Conservation (phyloP, 1,284 basidiomycete species). For the Pseudozyma tsukubaensis region DNA sequence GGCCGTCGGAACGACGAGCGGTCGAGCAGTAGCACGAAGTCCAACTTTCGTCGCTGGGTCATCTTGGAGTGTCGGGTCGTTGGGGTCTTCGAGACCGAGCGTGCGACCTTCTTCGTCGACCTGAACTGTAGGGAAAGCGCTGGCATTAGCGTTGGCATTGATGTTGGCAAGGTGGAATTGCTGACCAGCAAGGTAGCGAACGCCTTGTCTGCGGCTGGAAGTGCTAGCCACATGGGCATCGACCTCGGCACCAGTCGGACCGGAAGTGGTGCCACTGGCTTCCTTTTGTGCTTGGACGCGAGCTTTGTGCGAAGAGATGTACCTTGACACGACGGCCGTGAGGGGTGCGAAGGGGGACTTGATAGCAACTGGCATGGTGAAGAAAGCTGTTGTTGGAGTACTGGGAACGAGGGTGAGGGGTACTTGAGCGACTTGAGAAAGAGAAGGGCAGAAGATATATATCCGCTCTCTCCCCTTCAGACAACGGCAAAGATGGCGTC, state of each 20-base stretch:
- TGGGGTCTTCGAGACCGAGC: conserved; percentile 48
- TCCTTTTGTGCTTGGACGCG: conserved; percentile 26
- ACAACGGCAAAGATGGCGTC: too few species aligned
- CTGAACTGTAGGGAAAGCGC: not conserved
- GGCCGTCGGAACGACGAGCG: conserved; percentile 14
- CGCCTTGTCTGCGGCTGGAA: conserved; percentile 18
- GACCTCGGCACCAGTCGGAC: conserved; percentile 38
- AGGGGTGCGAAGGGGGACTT: conserved; percentile 18
- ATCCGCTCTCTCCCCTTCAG: not conserved
- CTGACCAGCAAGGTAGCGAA: not conserved
- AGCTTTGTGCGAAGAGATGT: conserved; percentile 25
- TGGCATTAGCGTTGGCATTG: not conserved
- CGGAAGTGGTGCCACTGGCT: conserved; percentile 27
- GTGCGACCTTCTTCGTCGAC: conserved; percentile 35
- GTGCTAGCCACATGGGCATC: conserved; percentile 45
- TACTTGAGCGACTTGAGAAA: not conserved
- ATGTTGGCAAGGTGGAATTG: not conserved
- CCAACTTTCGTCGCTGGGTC: conserved; percentile 18
- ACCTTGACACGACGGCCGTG: conserved; percentile 20
- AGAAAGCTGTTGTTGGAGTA: not conserved
- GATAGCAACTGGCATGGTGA: conserved; percentile 23
- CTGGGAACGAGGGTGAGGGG: not conserved
- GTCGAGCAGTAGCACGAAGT: conserved; percentile 8
- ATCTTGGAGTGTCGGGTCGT: conserved; percentile 38
- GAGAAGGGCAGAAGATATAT: not conserved